Percentiles rank a stretch among this genome's conserved stretches.
Conservation (phyloP, 768 basidiomycete genomes). For the Megacollybia marginata region DNA sequence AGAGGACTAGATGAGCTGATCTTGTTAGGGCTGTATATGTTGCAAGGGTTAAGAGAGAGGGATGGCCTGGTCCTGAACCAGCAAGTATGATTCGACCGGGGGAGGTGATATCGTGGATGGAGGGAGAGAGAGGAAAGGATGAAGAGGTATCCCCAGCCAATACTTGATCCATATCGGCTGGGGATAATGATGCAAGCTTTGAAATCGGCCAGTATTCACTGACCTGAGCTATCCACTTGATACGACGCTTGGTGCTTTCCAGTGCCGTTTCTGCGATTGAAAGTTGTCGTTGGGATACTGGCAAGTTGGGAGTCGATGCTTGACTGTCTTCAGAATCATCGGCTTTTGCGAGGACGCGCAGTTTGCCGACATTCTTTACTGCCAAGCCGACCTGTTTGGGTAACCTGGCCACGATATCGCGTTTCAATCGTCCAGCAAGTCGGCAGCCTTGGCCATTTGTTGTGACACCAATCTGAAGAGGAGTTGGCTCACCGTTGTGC, state of each 20-base stretch:
- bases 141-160: constrained; percentile 32
- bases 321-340: constrained; percentile 48
- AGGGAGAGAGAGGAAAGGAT: constrained; percentile 19
- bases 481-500: constrained; percentile 14
- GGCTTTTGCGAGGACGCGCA: constrained; percentile 51
- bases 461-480: constrained; percentile 71
- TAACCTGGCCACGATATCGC: constrained; percentile 75
- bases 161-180: constrained; percentile 59
- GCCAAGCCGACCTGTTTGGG: constrained; percentile 70
- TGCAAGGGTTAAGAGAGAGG: constrained; percentile 83
- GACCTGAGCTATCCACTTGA: constrained; percentile 93
- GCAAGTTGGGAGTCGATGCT: constrained; percentile 58
- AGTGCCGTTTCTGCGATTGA: constrained; percentile 25
- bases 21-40: constrained; percentile 75
- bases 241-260: constrained; percentile 54
- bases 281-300: constrained; percentile 43
- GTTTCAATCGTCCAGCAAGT: constrained; percentile 66
- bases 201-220: constrained; percentile 94
- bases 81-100: constrained; percentile 81
- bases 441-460: constrained; percentile 92
- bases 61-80: constrained; percentile 94
- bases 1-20: constrained; percentile 81
- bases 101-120: constrained; percentile 15
- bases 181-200: constrained; percentile 61
- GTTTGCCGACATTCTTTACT: constrained; percentile 61